phyloP scores from a whole-genome alignment of 164 flowering plant species.

The Tetracentron sinense region DNA sequence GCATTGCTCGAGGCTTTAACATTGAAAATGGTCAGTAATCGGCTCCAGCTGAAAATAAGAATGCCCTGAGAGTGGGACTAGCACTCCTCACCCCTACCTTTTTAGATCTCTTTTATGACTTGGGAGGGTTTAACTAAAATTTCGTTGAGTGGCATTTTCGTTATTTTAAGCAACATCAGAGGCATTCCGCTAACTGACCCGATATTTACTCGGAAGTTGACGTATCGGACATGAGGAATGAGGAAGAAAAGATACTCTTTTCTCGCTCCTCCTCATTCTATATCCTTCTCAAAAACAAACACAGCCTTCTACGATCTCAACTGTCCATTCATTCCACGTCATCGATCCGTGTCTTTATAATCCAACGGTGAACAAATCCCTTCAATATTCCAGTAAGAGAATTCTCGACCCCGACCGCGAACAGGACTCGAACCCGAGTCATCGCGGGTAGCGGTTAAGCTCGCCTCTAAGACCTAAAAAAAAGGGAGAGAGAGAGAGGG shows the following conservation, averaged over 20 bases:
- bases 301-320: constrained; percentile 33
- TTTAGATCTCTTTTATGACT: too few species aligned
- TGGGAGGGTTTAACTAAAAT: too few species aligned
- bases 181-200: not conserved
- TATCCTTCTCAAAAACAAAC: constrained; percentile 46
- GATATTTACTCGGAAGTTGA: constrained; percentile 18
- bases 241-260: too few species aligned
- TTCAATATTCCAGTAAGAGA: not conserved
- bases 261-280: not conserved
- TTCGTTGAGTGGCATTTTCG: constrained; percentile 11
- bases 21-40: too few species aligned
- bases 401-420: not conserved
- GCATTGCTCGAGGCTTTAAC: too few species aligned
- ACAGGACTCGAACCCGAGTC: not conserved
- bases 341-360: constrained; percentile 38
- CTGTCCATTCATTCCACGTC: constrained; percentile 48
- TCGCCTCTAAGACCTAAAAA: not conserved
- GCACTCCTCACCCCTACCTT: too few species aligned
- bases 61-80: too few species aligned
- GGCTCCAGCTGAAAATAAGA: too few species aligned
- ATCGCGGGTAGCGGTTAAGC: too few species aligned
- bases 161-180: not conserved
- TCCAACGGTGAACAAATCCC: constrained; percentile 27
- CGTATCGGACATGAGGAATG: constrained; percentile 23
- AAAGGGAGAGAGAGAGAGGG: not conserved